A percentile compares a stretch with the other conserved stretches of the same genome.
Evolutionary conservation across 1,284 basidiomycete genomes (phyloP).

Genomic region (Vanrija sp.): DNA sequence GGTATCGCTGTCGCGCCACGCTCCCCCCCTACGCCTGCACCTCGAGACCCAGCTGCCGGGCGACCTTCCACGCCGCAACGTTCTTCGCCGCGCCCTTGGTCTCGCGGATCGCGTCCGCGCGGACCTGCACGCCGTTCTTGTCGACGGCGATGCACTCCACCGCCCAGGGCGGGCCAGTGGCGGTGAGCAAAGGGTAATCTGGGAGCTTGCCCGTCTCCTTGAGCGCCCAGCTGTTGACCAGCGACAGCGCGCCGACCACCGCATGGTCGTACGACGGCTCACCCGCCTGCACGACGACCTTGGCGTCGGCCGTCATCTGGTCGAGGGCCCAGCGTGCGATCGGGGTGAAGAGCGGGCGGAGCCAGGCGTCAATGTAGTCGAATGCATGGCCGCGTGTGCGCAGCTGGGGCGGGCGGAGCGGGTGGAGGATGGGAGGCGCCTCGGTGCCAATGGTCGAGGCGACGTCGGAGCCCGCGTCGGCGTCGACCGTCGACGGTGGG

Average conservation of each 20-base stretch:
- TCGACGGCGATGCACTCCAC: neutral
- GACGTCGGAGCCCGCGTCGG: neutral
- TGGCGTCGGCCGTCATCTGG: slow-evolving; percentile 10
- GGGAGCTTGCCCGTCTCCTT: slow-evolving; percentile 4
- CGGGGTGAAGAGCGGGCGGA: slow-evolving; percentile 34
- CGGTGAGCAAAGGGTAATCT: neutral
- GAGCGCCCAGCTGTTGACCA: slow-evolving; percentile 5
- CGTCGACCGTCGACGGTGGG: neutral
- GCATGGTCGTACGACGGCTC: neutral
- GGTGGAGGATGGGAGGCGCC: neutral
- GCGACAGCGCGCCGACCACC: slow-evolving; percentile 1
- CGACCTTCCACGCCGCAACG: slow-evolving; percentile 34
- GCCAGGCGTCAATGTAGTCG: slow-evolving; percentile 32
- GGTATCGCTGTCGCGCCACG: too few relatives aligned
- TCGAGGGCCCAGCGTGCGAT: slow-evolving; percentile 27
- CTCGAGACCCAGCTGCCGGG: slow-evolving; percentile 20
- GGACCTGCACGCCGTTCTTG: slow-evolving; percentile 9
- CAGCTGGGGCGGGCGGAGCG: neutral
- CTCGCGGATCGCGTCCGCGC: slow-evolving; percentile 21
- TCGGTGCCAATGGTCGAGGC: neutral
- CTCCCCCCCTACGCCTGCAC: neutral
- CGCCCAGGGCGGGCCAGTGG: slow-evolving; percentile 3
- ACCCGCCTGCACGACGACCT: neutral
- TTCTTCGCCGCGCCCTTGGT: slow-evolving; percentile 31
- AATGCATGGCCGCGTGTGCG: slow-evolving; percentile 31